Percentiles rank a stretch among this genome's conserved stretches.
These are phyloP conservation scores for Erysimum cheiranthoides DNA, from an alignment of 345 rosid genomes.

Conservation along the genomic window DNA sequence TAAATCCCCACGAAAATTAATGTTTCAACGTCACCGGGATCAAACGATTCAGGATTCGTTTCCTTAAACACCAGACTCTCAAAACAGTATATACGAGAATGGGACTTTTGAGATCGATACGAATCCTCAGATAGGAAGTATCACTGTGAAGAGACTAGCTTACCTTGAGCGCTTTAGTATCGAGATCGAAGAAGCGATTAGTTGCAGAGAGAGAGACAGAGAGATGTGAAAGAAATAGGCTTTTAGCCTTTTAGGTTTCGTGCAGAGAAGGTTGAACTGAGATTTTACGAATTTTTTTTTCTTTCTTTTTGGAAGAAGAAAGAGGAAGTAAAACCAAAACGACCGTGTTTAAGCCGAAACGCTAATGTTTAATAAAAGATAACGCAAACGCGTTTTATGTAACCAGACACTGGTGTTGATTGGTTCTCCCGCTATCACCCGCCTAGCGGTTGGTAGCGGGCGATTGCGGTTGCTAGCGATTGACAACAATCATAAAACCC, in stretches of 20 bases:
- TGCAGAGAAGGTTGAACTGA: slow-evolving; percentile 39
- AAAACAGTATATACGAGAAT: slow-evolving; percentile 1
- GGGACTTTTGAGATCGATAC: neutral
- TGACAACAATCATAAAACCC: no score
- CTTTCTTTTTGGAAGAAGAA: neutral
- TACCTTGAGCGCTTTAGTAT: slow-evolving; percentile 24
- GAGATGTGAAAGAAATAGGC: slow-evolving; percentile 1
- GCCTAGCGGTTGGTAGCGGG: no score
- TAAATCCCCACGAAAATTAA: neutral
- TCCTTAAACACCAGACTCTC: neutral
- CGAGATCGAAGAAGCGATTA: slow-evolving; percentile 39
- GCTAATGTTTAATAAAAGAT: neutral
- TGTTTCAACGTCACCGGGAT: neutral
- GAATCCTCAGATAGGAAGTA: neutral
- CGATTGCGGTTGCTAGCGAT: no score
- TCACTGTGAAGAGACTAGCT: slow-evolving; percentile 2
- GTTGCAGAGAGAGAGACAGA: slow-evolving; percentile 10
- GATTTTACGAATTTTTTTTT: neutral
- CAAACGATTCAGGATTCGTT: slow-evolving; percentile 16
- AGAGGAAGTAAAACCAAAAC: neutral
- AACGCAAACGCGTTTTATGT: slow-evolving; percentile 23
- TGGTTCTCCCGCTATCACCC: no score
- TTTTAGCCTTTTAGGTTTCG: slow-evolving; percentile 35
- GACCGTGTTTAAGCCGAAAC: neutral
- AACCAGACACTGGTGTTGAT: no score